Evolutionary conservation across 2,329 filamentous ascomycete genomes (phyloP), one percentile per base, ranked within the genome.

Genomic region (Xylaria hypoxylon): DNA sequence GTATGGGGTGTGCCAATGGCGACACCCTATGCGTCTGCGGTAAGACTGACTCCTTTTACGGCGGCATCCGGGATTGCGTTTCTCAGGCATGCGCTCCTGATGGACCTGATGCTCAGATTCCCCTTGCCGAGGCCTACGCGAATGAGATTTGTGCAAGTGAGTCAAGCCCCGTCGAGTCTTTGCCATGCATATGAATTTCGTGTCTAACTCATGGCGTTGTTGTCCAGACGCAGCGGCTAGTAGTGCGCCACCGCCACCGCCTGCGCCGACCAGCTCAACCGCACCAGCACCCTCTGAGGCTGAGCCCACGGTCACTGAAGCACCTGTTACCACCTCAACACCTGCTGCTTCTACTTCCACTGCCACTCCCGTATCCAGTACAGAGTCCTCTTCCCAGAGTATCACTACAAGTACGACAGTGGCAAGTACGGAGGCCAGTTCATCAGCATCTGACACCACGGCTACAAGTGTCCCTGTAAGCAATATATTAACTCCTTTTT

Each of bases 41-140:
- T 31, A 78, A 78, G 11, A 59, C 73, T 11, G 52, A 51, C 0
- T 72, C 72, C 22, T 81, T 75, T 3, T 15, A 68, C 1, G 66
- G 71, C 61, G 80, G 79, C n/a, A 76, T 84, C 52, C 72, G 75
- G 24, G 81, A 83, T 55, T 84, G 82, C 64, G 77, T 80, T 38
- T 73, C 71, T 50, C 62, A 72, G 26, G 72, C 73, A 13, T 80
- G 79, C 55, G 69, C 70, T 6, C 50, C 63, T 26, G 74, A 76
- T 13, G 73, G 71, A 3, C 74, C 74, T 5, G 57, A 47, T 11
- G 65, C 72, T 28, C 75, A 78, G 61, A 67, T 79, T 10, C 73
- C 74, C 17, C 63, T 75, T 1, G 75, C 75, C 1, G 52, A 72
- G 28, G 53, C 70, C 7, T 77, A 72, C 33, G 72, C 72, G 15